These are phyloP conservation scores for Suillus americanus DNA, from an alignment of 768 basidiomycete genomes.

Conservation along the genomic window DNA sequence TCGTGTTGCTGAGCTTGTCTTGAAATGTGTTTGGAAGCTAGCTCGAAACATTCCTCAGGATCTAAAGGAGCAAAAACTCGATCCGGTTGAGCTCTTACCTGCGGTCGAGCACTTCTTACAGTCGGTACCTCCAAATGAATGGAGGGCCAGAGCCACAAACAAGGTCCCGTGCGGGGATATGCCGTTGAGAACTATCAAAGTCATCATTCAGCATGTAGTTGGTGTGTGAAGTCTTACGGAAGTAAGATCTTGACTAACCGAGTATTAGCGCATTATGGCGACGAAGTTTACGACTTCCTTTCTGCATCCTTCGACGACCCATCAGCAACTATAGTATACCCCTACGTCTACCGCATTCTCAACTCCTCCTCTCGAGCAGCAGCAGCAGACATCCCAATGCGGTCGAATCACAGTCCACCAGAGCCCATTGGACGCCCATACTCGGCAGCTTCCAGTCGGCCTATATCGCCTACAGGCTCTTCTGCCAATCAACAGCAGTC, in stretches of 20 bases:
- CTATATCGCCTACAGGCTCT: constrained; percentile 70
- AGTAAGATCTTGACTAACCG: constrained; percentile 12
- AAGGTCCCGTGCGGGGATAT: constrained; percentile 96
- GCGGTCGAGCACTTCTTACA: constrained; percentile 94
- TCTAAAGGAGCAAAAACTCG: constrained; percentile 73
- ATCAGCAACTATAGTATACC: constrained; percentile 96
- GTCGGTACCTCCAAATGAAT: constrained; percentile 93
- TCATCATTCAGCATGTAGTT: constrained; percentile 95
- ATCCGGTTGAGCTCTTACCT: constrained; percentile 86
- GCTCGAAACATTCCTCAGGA: constrained; percentile 94
- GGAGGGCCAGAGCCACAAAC: constrained; percentile 88
- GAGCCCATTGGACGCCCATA: constrained; percentile 46
- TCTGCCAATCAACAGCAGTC: constrained; percentile 55
- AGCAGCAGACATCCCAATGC: constrained; percentile 34
- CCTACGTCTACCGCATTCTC: constrained; percentile 90
- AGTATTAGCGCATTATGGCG: constrained; percentile 71
- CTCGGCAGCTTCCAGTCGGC: constrained; percentile 65
- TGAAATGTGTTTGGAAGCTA: constrained; percentile 98
- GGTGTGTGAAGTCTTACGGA: constrained; percentile 53
- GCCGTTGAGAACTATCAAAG: constrained; percentile 97
- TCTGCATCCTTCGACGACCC: constrained; percentile 91
- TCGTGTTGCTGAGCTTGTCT: constrained; percentile 87
- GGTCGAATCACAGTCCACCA: constrained; percentile 23
- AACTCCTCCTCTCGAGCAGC: constrained; percentile 58
- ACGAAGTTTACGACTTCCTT: constrained; percentile 88